Evolutionary conservation across 1,139 yeast genomes (phyloP), one percentile per base, ranked within the genome.

Genomic region (Protomyces lactucae-debilis): DNA sequence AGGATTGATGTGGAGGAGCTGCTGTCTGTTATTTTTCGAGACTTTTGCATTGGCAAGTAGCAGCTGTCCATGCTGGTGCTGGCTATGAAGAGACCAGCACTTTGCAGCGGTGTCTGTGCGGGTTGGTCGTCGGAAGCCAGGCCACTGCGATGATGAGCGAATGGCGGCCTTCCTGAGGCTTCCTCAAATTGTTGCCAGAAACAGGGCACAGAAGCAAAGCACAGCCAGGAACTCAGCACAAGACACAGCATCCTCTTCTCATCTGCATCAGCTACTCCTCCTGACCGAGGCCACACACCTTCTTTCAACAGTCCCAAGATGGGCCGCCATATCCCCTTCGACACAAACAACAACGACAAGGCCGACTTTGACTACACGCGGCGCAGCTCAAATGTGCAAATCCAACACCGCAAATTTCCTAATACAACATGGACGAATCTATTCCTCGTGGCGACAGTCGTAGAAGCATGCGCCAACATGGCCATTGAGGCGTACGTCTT

Each of bases 1-100:
- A 83, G 91, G 0, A 85, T 93, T 14, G 96, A 96, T 0, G 82
- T 92, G 0, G 98, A 93, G 71, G 99, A 93, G 72, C 85, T 95
- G 0, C 77, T 95, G 10, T 97, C 95, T 0, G 93, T 88, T 2
- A 95, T 93, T 0, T 93, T 93, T 73, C 85, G 96, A 4, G 88
- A 85, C 69, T 95, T 93, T 73, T 93, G 99, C 74, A 90, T 93
- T 53, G 99, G 99, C 4, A 93, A 93, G 75, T 93, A 78, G 64
- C 16, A 12, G 10, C 23, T 46, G 52, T 10, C 23, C 5, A 12
- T 10, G 43, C n/a, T 14, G 16, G 43, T 39, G 16, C 16, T 10
- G 16, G 43, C 43, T 10, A 39, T 6, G 32, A 3, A 28, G 32
- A 1, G 32, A 28, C 32, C 32, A 28, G 32, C 8, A 28, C 5